Evolutionary conservation across 1,139 yeast genomes (phyloP), one percentile per base, ranked within the genome.

Genomic region (Suhomyces yuchorum): DNA sequence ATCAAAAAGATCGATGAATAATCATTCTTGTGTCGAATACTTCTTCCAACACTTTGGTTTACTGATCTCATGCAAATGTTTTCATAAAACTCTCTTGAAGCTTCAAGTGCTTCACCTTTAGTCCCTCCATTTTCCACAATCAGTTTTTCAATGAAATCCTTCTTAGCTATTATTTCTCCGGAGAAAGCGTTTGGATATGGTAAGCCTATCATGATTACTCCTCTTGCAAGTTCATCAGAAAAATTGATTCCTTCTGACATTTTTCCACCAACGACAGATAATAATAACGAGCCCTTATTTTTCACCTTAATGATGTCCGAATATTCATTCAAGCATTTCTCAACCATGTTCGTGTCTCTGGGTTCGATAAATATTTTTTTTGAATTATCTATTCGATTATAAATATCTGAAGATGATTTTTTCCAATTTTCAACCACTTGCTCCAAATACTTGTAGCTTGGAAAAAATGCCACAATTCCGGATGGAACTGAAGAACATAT

Each of bases 241-340:
- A 93, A 92, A 61, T 92, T 92, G 44, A 92, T 93, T 6, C 99
- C 99, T 65, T 92, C 99, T 0, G 97, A 89, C 72, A 93, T 75
- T 59, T 87, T 87, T 0, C 98, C 99, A 1, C 97, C 97, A 14
- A 93, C 96, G 0, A 93, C 96, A 0, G 97, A 84, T 26, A 92
- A 73, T 5, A 93, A 66, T 1, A 87, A 58, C 0, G 96, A 93
- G 0, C 96, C 95, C 5, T 60, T 48, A 1, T 47, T 42, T 1
- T 55, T 50, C 1, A 39, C 39, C n/a, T 54, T 56, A 11, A 67
- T 71, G 1, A 66, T 56, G 1, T 66, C 58, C 0, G 84, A 66
- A 58, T 86, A 93, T 2, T 75, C 77, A 0, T 63, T 53, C 15
- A 92, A 66, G 0, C 80, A 68, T 26, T 66, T 61, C 1, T 77